Evolutionary conservation across 1,284 basidiomycete species (phyloP), one percentile per base, ranked within the genome.

Genomic region (Cryptococcus neoformans): DNA sequence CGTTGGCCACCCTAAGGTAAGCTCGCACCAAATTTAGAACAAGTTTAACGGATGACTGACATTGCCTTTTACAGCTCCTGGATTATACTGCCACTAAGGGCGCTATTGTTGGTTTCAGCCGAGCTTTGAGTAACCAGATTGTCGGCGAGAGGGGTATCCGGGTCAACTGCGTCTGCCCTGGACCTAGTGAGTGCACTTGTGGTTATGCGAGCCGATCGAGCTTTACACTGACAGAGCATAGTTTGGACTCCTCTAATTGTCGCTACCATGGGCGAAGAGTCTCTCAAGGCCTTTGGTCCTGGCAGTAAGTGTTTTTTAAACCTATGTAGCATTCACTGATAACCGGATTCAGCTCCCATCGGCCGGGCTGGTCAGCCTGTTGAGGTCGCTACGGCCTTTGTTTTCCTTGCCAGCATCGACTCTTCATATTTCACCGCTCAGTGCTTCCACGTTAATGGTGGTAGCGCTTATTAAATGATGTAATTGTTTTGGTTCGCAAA

Each of bases 71-170:
- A 17, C 21, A 82, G 62, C 75, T 84, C 34, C 67, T 84, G 45
- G 83, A 85, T 68, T 84, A 83, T 67, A 82, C 82, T 14, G 72
- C 81, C 1, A 83, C 83, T 16, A 84, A 83, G 67, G 83, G 83
- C n/a, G 81, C 82, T 6, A 82, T 82, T 47, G 74, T 83, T 46
- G 80, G 62, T 5, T 82, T 83, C 63, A 73, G 74, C 5, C 59
- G 79, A 41, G 81, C 79, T 0, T 70, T 84, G 47, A 80, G 78
- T 56, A 84, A 83, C 66, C 82, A 84, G 66, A 78, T 84, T 48
- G 80, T 83, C 37, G 80, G 80, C 54, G 79, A 81, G 54, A 80
- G 79, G 62, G 80, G 80, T 10, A 81, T 84, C 55, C 72, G 83
- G 16, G 81, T 83, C 56, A 83, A 83, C 67, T 77, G 73, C 17